Conservation (phyloP, 2,329 filamentous ascomycete species). For the Ophiostoma pallidulum region DNA sequence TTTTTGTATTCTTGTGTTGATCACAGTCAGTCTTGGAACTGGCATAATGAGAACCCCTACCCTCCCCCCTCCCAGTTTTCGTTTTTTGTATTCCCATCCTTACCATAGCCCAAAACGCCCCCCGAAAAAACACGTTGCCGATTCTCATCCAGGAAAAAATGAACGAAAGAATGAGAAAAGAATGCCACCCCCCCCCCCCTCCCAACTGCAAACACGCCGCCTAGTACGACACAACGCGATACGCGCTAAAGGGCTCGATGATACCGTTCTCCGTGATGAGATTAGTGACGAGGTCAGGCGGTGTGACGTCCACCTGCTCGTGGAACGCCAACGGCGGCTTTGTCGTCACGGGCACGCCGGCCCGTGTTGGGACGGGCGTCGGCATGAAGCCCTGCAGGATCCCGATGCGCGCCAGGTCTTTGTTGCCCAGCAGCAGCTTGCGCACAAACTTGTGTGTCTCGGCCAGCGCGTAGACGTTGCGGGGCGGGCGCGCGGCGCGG, state of each 20-base stretch:
- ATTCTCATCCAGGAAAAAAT: no score
- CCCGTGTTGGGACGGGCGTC: slow-evolving; percentile 27
- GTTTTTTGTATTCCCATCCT: not conserved
- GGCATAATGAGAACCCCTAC: no score
- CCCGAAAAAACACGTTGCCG: no score
- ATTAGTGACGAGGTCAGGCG: slow-evolving; percentile 59
- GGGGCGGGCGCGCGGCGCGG: slow-evolving; percentile 41
- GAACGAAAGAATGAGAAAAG: not conserved
- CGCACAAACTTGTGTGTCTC: slow-evolving; percentile 97
- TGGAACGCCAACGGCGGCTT: slow-evolving; percentile 29
- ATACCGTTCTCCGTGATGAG: slow-evolving; percentile 70
- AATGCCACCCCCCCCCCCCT: no score
- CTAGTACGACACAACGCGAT: slow-evolving; percentile 15
- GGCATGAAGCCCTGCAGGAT: slow-evolving; percentile 66
- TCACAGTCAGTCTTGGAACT: no score
- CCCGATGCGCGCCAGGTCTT: slow-evolving; percentile 52
- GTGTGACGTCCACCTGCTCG: slow-evolving; percentile 62
- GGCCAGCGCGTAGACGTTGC: slow-evolving; percentile 76
- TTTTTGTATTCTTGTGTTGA: no score
- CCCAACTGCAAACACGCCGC: not conserved
- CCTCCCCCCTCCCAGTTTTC: no score
- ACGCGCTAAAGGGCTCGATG: slow-evolving; percentile 20
- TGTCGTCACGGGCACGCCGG: slow-evolving; percentile 16
- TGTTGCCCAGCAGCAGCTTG: slow-evolving; percentile 72
- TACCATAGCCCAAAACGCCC: no score